Conservation (phyloP, 306 rosid species). For the Betula pendula region DNA sequence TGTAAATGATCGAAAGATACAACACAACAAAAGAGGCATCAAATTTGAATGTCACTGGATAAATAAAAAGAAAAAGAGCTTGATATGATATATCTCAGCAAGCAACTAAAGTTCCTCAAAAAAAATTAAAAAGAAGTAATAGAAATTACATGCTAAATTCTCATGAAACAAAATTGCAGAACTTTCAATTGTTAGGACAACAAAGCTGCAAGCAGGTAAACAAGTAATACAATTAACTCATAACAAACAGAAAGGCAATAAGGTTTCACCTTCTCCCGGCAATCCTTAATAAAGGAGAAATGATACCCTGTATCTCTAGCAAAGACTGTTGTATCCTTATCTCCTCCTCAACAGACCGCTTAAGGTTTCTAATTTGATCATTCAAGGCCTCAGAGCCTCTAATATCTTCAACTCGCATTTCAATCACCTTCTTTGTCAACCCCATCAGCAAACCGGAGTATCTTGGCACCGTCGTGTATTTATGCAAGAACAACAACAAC, state of each 20-base stretch:
- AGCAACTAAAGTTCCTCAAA: not conserved
- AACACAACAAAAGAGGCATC: no score
- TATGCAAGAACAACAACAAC: slow-evolving; percentile 62
- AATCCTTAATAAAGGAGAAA: slow-evolving; percentile 76
- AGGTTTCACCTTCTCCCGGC: slow-evolving; percentile 71
- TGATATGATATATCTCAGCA: not conserved
- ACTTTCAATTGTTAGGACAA: slow-evolving; percentile 8
- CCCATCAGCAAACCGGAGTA: slow-evolving; percentile 65
- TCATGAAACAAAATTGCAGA: slow-evolving; percentile 22
- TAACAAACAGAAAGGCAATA: not conserved
- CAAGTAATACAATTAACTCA: slow-evolving; percentile 6
- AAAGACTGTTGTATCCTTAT: slow-evolving; percentile 63
- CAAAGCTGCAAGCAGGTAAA: slow-evolving; percentile 2
- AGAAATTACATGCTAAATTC: not conserved
- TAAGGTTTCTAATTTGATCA: slow-evolving; percentile 60
- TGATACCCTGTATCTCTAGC: slow-evolving; percentile 83
- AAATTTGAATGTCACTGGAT: not conserved
- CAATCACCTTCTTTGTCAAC: slow-evolving; percentile 71
- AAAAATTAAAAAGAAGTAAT: not conserved
- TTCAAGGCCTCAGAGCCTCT: slow-evolving; percentile 47
- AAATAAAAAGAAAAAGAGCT: not conserved
- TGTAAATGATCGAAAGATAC: not conserved
- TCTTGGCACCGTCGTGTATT: slow-evolving; percentile 56
- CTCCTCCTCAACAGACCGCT: slow-evolving; percentile 76
- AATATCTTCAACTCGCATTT: slow-evolving; percentile 67